Base-by-base conservation (phyloP, 306 rosid species). In the Pueraria montana region DNA sequence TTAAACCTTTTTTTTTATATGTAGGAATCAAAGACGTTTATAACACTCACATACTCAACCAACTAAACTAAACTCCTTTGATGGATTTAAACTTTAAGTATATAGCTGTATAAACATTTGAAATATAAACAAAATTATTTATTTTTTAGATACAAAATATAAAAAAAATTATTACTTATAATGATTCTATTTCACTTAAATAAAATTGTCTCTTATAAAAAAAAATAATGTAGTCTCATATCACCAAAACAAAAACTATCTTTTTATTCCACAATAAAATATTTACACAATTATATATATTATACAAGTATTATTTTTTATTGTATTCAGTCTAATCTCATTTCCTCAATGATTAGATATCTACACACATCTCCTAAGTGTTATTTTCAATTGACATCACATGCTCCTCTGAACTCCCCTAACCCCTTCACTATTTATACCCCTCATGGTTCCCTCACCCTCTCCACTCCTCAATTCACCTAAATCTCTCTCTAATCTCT, bases 381-480 rank as follows among this genome's bases (percentile, higher is more conserved):
- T 85, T 76, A 76, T 78, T 85, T 89, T 80, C 85, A 84, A 86
- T 74, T 86, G 83, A 64, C 67, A 76, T 88, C 92, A 89, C 91
- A 87, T 92, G 94, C 87, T 14, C 10, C 78, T 84, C 80, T 36
- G n/a, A 64, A 4, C 43, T 32, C 79, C 71, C 40, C 27, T 8
- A 36, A 36, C 42, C 61, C 77, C 34, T 55, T 21, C 80, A 45
- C 80, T 92, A 92, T 92, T 85, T 94, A 91, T 91, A 86, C 82
- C 86, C 83, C 2, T 76, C 70, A 32, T 8, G 56, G 3, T 34
- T 46, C 87, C 81, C 86, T 72, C 80, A 58, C 67, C 84, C 85
- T 46, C 87, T 80, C 73, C 92, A 91, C 92, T 73, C 87, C 84
- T 62, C 73, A 82, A 64, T 72, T 79, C 89, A 89, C 86, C 85